These are phyloP conservation scores for Pythium vanterpoolii DNA, from an alignment of 352 stramenopile species.

Conservation along the genomic window DNA sequence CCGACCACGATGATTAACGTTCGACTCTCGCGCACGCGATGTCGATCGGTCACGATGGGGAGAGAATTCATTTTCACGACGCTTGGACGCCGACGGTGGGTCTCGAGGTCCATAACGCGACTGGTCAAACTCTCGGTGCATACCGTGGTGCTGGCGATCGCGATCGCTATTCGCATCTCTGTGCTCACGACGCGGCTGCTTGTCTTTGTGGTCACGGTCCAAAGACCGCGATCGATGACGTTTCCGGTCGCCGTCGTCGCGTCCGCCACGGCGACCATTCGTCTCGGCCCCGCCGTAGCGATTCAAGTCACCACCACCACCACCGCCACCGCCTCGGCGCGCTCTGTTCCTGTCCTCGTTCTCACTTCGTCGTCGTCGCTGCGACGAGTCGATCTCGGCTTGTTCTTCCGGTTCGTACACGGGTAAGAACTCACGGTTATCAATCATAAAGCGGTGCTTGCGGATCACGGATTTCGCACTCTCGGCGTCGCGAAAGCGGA, in stretches of 20 bases:
- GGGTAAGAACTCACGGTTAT: constrained; percentile 53
- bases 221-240: constrained; percentile 13
- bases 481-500: constrained; percentile 54
- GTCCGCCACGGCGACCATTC: constrained; percentile 7
- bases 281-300: background rate
- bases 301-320: constrained; percentile 1
- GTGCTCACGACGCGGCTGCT: constrained; percentile 5
- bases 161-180: background rate
- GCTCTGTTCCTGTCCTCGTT: constrained; percentile 6
- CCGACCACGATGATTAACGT: background rate
- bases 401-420: constrained; percentile 73
- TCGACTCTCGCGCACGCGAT: background rate
- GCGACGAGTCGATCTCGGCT: constrained; percentile 44
- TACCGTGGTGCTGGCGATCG: background rate
- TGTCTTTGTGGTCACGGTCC: constrained; percentile 11
- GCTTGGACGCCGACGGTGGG: background rate
- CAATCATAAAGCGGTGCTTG: constrained; percentile 40
- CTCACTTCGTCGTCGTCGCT: constrained; percentile 7
- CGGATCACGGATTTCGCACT: constrained; percentile 57
- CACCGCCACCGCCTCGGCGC: constrained; percentile 1
- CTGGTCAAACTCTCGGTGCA: constrained; percentile 13
- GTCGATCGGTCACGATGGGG: background rate
- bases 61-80: background rate
- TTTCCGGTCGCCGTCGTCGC: constrained; percentile 15
- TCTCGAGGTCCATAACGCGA: constrained; percentile 12